Conservation (phyloP, 192 early-diverging fungal species). For the Phlyctochytrium bullatum region DNA sequence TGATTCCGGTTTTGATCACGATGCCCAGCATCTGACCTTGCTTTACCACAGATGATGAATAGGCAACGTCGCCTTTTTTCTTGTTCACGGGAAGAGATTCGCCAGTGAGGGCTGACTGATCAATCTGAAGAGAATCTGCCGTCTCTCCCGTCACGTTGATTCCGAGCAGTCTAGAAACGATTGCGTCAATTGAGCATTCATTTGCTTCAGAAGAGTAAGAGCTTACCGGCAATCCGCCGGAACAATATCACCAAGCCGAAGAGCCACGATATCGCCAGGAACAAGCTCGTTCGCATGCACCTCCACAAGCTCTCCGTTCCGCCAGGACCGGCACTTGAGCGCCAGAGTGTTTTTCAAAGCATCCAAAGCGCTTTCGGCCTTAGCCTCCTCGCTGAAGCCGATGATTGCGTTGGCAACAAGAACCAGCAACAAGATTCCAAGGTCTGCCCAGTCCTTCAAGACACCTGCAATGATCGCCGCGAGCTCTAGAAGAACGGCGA, state of each 20-base stretch:
- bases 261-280: slow-evolving; percentile 84
- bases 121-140: slow-evolving; percentile 78
- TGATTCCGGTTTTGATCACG: slow-evolving; percentile 86
- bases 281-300: slow-evolving; percentile 77
- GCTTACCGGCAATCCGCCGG: slow-evolving; percentile 71
- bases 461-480: slow-evolving; percentile 81
- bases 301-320: slow-evolving; percentile 76
- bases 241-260: slow-evolving; percentile 86
- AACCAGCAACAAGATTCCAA: slow-evolving; percentile 78
- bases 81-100: slow-evolving; percentile 90
- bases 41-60: slow-evolving; percentile 91
- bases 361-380: slow-evolving; percentile 88
- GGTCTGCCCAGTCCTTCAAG: slow-evolving; percentile 81
- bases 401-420: slow-evolving; percentile 82
- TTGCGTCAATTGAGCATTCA: background rate
- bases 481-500: slow-evolving; percentile 65
- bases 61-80: slow-evolving; percentile 77
- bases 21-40: slow-evolving; percentile 92
- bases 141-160: slow-evolving; percentile 59
- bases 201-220: too few species aligned
- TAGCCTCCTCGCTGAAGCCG: slow-evolving; percentile 83
- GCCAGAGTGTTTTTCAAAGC: slow-evolving; percentile 92
- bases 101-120: slow-evolving; percentile 92
- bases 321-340: slow-evolving; percentile 83
- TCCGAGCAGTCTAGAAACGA: slow-evolving; percentile 58